Percentiles rank a stretch among this genome's conserved stretches.
Evolutionary conservation across 2,329 filamentous ascomycete genomes (phyloP).

Genomic region (Aspergillus felis): DNA sequence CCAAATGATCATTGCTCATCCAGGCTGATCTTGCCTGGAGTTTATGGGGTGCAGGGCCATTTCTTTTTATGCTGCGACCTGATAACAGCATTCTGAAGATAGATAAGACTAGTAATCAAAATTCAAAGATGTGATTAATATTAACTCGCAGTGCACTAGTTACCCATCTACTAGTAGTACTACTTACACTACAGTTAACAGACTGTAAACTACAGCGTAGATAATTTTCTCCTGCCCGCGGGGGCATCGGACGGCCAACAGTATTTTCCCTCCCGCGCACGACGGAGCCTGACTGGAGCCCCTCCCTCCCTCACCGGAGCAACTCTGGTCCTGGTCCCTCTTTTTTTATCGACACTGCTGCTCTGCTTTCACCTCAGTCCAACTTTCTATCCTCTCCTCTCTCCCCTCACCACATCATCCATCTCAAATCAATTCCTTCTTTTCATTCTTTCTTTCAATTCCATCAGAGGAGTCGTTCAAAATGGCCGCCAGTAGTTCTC

Average conservation of each 20-base stretch:
- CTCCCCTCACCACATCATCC: slow-evolving; percentile 9
- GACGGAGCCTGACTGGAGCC: slow-evolving; percentile 2
- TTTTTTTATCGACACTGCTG: slow-evolving; percentile 9
- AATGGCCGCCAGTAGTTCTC: slow-evolving; percentile 71
- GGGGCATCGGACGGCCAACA: slow-evolving; percentile 23
- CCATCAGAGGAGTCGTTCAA: slow-evolving; percentile 19
- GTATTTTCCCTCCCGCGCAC: slow-evolving; percentile 35
- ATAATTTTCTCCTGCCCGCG: not conserved
- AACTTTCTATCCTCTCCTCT: slow-evolving; percentile 6
- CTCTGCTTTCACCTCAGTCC: slow-evolving; percentile 24
- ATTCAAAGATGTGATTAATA: not conserved
- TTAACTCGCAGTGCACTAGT: not conserved
- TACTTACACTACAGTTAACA: not conserved
- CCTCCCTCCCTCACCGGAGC: slow-evolving; percentile 10
- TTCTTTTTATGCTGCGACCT: too few relatives aligned
- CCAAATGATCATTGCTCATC: not conserved
- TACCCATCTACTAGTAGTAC: not conserved
- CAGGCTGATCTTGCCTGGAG: not conserved
- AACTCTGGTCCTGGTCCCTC: slow-evolving; percentile 7
- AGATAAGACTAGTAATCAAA: not conserved
- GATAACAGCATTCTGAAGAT: not conserved
- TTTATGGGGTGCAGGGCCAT: not conserved
- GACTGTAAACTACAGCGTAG: not conserved
- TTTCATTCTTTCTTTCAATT: slow-evolving; percentile 1
- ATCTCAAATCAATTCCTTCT: slow-evolving; percentile 4